Evolutionary conservation across 768 basidiomycete species (phyloP), one percentile per base, ranked within the genome.

Genomic region (Russula dissimulans): DNA sequence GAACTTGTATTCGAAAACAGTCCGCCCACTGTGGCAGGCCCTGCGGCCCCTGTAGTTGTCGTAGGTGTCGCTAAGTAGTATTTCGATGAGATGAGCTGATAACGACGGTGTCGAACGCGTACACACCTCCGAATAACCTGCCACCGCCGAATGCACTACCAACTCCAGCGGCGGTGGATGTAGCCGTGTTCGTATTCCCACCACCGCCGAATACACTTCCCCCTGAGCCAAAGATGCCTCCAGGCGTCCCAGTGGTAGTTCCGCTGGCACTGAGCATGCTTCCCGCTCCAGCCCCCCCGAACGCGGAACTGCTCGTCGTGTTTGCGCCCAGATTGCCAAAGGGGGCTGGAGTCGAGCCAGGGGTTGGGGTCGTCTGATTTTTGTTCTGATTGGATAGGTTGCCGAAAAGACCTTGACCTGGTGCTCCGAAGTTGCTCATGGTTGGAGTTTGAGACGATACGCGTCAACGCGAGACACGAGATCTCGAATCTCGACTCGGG

Each of bases 261-360:
- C 45, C 44, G 9, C 45, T 22, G 10, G 29, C 39, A 43, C 44
- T 9, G 34, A 26, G 31, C 17, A 45, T 29, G 51, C 39, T 47
- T 18, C 60, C 46, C 9, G 56, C 17, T 1, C 41, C 61, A 5
- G 36, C 17, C 5, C 58, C 54, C 15, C 61, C 61, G 26, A 62
- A 64, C 54, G 49, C 48, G 26, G 48, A 43, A 46, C 43, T 52
- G 42, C 2, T 61, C 31, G 64, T 52, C 47, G 64, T 64, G 53
- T 61, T 60, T 46, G 63, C 61, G 6, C 65, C 61, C 1, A 65
- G 49, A 26, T 64, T 59, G 7, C 63, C 68, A 38, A 69, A 64
- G 31, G 61, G 32, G 18, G 66, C 55, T 46, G 60, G 60, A 9
- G 55, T 41, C 7, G 44, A n/a, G 12, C 48, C 60, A 15, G 61